Evolutionary conservation across 202 grass and related monocot species (phyloP).

Genomic region (Brachypodium distachyon): DNA sequence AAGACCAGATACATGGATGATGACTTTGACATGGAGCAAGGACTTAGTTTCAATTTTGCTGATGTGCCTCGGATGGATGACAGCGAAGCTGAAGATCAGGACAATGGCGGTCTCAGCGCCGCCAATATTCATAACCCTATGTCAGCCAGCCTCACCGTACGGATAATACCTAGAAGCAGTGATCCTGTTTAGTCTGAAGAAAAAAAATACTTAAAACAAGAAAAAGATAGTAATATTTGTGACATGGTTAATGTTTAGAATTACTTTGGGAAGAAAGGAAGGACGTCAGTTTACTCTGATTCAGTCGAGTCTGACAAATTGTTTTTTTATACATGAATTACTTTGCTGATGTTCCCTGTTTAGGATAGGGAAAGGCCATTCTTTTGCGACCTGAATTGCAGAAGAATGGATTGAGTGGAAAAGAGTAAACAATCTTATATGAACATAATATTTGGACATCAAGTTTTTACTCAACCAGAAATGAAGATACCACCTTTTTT

Average conservation of each 20-base stretch:
- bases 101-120: background rate
- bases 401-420: too few species aligned
- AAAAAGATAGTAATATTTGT: background rate
- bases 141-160: conserved; percentile 35
- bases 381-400: too few species aligned
- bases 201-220: too few species aligned
- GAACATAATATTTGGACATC: too few species aligned
- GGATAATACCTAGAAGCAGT: conserved; percentile 58
- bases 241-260: background rate
- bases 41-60: conserved; percentile 32
- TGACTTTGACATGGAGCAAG: conserved; percentile 26
- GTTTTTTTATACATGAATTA: too few species aligned
- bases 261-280: background rate
- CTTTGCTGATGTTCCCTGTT: too few species aligned
- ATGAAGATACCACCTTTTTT: too few species aligned
- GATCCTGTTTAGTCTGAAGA: conserved; percentile 37
- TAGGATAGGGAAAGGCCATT: too few species aligned
- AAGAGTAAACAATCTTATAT: too few species aligned
- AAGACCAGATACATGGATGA: conserved; percentile 35
- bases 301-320: too few species aligned
- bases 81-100: background rate
- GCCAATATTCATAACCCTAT: conserved; percentile 11
- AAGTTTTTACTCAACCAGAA: too few species aligned
- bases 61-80: conserved; percentile 14
- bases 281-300: too few species aligned